These are phyloP conservation scores for Sextonia rubra DNA, from an alignment of 164 flowering plant species.

Conservation along the genomic window DNA sequence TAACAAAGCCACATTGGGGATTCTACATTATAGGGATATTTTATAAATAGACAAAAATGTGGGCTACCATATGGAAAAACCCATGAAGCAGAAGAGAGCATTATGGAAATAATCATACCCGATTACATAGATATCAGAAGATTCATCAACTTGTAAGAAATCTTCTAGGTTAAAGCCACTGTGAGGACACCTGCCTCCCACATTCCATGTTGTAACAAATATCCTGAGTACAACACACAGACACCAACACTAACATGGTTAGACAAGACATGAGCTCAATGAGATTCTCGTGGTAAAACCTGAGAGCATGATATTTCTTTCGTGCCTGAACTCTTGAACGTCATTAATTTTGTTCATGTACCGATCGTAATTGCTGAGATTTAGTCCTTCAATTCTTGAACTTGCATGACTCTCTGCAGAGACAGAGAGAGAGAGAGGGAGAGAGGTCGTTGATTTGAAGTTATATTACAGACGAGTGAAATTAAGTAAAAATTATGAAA, in stretches of 20 bases:
- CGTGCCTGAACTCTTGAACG: conserved; percentile 55
- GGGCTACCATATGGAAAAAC: neutral
- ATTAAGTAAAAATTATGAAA: neutral
- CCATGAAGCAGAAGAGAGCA: neutral
- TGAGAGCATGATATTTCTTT: too few species aligned
- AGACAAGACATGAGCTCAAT: neutral
- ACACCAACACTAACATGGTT: neutral
- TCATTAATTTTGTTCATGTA: conserved; percentile 40
- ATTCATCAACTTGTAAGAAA: conserved; percentile 70
- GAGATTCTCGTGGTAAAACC: too few species aligned
- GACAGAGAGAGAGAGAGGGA: conserved; percentile 7
- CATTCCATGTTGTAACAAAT: conserved; percentile 94
- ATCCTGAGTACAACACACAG: conserved; percentile 31
- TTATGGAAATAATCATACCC: conserved; percentile 45
- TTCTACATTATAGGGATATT: too few species aligned
- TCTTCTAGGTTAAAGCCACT: conserved; percentile 71
- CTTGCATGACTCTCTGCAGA: conserved; percentile 55
- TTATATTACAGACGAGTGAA: neutral
- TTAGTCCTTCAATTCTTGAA: conserved; percentile 49
- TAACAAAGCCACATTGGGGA: too few species aligned
- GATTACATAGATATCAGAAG: conserved; percentile 76
- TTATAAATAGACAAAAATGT: too few species aligned
- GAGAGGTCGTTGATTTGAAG: neutral
- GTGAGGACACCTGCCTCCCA: conserved; percentile 79
- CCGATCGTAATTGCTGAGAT: conserved; percentile 49